Percentiles rank a stretch among this genome's conserved stretches.
Conservation (phyloP, 768 basidiomycete species). For the Panaeolus papilionaceus region DNA sequence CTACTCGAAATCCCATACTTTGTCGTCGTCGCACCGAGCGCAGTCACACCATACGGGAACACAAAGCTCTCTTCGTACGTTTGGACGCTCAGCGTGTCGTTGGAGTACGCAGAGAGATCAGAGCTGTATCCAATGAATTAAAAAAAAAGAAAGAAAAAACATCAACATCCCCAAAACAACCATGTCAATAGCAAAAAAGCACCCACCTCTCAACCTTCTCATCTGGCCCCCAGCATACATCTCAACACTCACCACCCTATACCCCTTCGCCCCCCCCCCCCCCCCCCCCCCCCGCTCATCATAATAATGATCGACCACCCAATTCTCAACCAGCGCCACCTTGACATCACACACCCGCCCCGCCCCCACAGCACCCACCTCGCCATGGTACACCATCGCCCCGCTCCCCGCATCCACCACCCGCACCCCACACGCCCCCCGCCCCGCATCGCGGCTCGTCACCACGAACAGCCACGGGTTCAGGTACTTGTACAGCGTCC, state of each 20-base stretch:
- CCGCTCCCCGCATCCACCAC: conserved; percentile 86
- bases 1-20: conserved; percentile 89
- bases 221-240: conserved; percentile 84
- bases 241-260: conserved; percentile 83
- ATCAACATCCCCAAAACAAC: too few species aligned
- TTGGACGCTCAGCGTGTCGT: conserved; percentile 56
- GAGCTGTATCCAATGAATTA: conserved; percentile 40
- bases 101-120: conserved; percentile 52
- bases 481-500: conserved; percentile 93
- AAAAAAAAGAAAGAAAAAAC: neutral
- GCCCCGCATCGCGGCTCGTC: conserved; percentile 45
- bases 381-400: conserved; percentile 69
- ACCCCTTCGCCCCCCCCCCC: conserved; percentile 63
- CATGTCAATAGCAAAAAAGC: too few species aligned
- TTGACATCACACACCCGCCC: conserved; percentile 71
- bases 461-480: conserved; percentile 81
- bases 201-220: conserved; percentile 76
- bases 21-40: conserved; percentile 78
- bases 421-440: conserved; percentile 64
- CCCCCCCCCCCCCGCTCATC: conserved; percentile 50
- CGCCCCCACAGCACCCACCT: conserved; percentile 66
- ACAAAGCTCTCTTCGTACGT: conserved; percentile 73
- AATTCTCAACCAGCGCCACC: conserved; percentile 84
- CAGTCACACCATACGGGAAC: conserved; percentile 70
- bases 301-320: conserved; percentile 91